A percentile compares a stretch with the other conserved stretches of the same genome.
phyloP scores from a whole-genome alignment of 148 eudicot genomes.

The Rhododendron williamsianum region DNA sequence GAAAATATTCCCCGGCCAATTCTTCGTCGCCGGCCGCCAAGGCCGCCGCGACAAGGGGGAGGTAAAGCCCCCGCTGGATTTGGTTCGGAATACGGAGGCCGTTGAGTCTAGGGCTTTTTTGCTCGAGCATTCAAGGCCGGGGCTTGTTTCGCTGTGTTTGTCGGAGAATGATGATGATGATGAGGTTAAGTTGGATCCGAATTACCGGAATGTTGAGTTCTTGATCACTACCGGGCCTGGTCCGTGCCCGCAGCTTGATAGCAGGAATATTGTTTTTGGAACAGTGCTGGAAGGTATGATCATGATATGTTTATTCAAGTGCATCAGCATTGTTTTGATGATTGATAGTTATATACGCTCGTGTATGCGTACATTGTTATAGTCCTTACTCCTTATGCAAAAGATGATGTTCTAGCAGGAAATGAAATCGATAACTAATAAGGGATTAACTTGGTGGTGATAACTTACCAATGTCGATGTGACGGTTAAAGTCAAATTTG shows the following conservation, averaged over 20 bases:
- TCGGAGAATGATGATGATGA: slow-evolving; percentile 91
- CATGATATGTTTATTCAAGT: not conserved
- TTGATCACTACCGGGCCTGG: slow-evolving; percentile 95
- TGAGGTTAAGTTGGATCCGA: slow-evolving; percentile 62
- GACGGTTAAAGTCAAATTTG: not conserved
- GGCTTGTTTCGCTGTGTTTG: slow-evolving; percentile 68
- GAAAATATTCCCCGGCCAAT: slow-evolving; percentile 74
- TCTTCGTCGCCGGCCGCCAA: slow-evolving; percentile 66
- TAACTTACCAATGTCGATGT: not conserved
- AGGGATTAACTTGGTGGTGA: not conserved
- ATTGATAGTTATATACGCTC: not conserved
- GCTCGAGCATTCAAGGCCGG: slow-evolving; percentile 66
- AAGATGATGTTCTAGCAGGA: not conserved
- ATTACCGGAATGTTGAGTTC: slow-evolving; percentile 89
- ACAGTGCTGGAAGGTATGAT: slow-evolving; percentile 79
- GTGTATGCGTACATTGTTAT: not conserved
- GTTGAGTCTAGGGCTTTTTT: slow-evolving; percentile 66
- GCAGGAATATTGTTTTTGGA: slow-evolving; percentile 81
- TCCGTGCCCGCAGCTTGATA: slow-evolving; percentile 87
- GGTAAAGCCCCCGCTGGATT: slow-evolving; percentile 43
- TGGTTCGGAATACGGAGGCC: slow-evolving; percentile 56
- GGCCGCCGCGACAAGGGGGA: slow-evolving; percentile 80
- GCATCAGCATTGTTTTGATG: not conserved
- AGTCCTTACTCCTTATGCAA: not conserved
- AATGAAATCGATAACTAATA: not conserved